Conservation (phyloP, 2,329 filamentous ascomycete genomes). For the Aspergillus fumigatiaffinis region DNA sequence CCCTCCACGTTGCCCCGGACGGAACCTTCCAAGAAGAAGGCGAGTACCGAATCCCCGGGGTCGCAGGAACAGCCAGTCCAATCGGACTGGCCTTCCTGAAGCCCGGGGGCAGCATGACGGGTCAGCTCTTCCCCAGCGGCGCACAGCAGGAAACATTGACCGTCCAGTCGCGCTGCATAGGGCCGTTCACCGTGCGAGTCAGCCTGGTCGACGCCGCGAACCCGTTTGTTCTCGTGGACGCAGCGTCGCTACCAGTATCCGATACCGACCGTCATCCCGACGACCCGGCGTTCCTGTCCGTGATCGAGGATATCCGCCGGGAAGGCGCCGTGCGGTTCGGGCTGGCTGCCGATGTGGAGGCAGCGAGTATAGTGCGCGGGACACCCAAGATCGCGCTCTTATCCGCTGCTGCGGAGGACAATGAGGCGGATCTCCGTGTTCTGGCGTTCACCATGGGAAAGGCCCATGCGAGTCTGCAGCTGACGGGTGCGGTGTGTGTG, state of each 20-base stretch:
- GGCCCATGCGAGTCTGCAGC: conserved; percentile 22
- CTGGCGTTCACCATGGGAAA: conserved; percentile 24
- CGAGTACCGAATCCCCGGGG: conserved; percentile 58
- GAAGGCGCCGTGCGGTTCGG: conserved; percentile 57
- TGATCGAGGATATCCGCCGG: conserved; percentile 53
- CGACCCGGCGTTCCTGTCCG: conserved; percentile 31
- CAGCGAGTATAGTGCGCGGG: conserved; percentile 44
- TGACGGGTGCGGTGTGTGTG: conserved; percentile 26
- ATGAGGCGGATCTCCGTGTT: conserved; percentile 19
- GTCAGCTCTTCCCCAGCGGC: conserved; percentile 56
- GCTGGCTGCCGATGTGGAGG: conserved; percentile 37
- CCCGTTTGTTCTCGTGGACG: conserved; percentile 57
- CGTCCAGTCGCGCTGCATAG: conserved; percentile 40
- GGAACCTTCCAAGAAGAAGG: conserved; percentile 43
- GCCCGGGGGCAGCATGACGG: conserved; percentile 60
- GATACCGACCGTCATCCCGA: background rate
- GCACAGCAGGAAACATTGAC: conserved; percentile 25
- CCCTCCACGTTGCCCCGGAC: conserved; percentile 49
- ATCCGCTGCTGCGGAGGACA: conserved; percentile 20
- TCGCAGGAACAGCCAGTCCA: conserved; percentile 51
- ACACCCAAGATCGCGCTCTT: conserved; percentile 60
- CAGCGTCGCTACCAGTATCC: conserved; percentile 43
- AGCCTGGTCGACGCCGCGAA: conserved; percentile 61
- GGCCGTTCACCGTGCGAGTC: conserved; percentile 36
- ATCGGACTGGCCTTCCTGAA: conserved; percentile 57